Conservation (phyloP, 345 rosid species). For the Camelina sativa region DNA sequence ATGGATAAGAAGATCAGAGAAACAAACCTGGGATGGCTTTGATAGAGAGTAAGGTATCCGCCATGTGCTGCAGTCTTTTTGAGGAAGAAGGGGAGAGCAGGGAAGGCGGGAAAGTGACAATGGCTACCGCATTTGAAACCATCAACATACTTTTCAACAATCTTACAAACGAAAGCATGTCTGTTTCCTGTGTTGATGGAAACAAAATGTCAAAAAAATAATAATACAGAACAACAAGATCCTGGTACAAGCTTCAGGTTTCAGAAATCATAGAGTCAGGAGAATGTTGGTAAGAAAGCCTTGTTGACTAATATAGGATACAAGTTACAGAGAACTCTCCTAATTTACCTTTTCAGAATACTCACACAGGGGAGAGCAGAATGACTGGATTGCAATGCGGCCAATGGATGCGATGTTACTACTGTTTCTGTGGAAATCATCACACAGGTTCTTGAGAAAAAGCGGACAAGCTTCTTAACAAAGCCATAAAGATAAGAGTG, state of each 20-base stretch:
- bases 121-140: conserved; percentile 82
- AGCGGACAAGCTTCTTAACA: neutral
- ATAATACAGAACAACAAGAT: neutral
- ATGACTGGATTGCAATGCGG: conserved; percentile 86
- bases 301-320: conserved; percentile 15
- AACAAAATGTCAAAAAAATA: neutral
- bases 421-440: conserved; percentile 55
- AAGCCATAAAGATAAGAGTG: neutral
- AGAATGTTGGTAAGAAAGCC: conserved; percentile 5
- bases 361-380: conserved; percentile 86
- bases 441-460: conserved; percentile 12
- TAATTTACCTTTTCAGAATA: conserved; percentile 65
- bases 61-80: conserved; percentile 88
- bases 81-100: conserved; percentile 69
- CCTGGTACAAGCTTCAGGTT: conserved; percentile 12
- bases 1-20: conserved; percentile 19
- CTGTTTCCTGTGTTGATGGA: conserved; percentile 69
- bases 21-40: conserved; percentile 77
- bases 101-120: conserved; percentile 75
- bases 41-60: conserved; percentile 84
- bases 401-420: conserved; percentile 54
- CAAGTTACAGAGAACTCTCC: conserved; percentile 23
- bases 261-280: neutral
- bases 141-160: conserved; percentile 73
- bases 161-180: conserved; percentile 78